phyloP scores from a whole-genome alignment of 306 rosid genomes.

The Delonix regia region DNA sequence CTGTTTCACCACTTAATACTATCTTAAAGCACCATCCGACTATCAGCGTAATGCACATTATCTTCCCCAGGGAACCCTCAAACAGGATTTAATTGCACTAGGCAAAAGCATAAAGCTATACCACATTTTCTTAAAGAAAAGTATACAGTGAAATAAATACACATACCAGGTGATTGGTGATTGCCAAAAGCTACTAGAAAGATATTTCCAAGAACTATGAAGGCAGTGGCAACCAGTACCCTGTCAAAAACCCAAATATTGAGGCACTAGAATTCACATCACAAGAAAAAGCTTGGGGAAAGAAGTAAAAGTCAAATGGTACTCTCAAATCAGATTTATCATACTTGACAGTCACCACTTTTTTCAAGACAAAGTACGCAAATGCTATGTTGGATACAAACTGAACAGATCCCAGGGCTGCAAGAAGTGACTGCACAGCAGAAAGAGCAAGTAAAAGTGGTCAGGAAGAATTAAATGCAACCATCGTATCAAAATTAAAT shows the following conservation, averaged over 20 bases:
- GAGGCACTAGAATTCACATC: slow-evolving; percentile 10
- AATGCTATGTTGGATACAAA: slow-evolving; percentile 96
- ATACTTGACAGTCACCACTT: slow-evolving; percentile 91
- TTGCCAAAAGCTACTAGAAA: slow-evolving; percentile 97
- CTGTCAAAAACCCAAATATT: slow-evolving; percentile 50
- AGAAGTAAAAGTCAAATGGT: slow-evolving; percentile 20
- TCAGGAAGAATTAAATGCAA: slow-evolving; percentile 13
- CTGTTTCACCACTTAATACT: too few relatives aligned
- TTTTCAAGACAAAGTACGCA: slow-evolving; percentile 90
- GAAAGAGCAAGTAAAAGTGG: slow-evolving; percentile 6
- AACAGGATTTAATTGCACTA: neutral
- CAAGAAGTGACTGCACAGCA: slow-evolving; percentile 91
- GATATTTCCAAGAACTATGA: slow-evolving; percentile 89
- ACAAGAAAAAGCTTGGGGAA: neutral
- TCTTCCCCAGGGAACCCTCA: neutral
- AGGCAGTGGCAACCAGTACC: slow-evolving; percentile 90
- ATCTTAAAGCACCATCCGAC: slow-evolving; percentile 1
- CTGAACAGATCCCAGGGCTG: slow-evolving; percentile 97
- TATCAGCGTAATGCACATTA: neutral
- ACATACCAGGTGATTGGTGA: slow-evolving; percentile 96
- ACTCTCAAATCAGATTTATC: slow-evolving; percentile 18
- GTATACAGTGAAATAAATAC: slow-evolving; percentile 13
- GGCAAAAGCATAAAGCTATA: slow-evolving; percentile 30
- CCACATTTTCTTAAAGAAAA: neutral
- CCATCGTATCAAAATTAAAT: slow-evolving; percentile 1